Base-by-base conservation (phyloP, 106 monocot species). In the Dendrobium officinale region DNA sequence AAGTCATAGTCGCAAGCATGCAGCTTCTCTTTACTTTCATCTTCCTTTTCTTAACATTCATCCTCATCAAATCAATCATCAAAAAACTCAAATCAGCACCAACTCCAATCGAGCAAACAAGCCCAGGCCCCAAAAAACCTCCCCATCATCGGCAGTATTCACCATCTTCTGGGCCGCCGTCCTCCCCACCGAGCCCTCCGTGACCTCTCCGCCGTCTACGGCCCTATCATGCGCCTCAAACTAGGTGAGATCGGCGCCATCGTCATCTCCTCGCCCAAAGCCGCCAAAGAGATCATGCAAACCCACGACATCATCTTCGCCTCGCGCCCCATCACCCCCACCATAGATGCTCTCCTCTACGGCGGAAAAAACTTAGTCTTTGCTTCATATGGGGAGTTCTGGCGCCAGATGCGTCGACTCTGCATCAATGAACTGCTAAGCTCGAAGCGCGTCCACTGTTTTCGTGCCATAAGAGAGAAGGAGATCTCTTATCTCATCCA, bases 91-190 rank as follows among this genome's bases (percentile, higher is more conserved):
- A 2, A 51, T 51, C 13, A 51, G 13, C 51, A 13, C 51, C 13
- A 51, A 51, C 16, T 51, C 51, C 51, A 10, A 51, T 15, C 51
- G 2, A 15, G 13, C 51, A 13, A 10, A 13, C 51, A 51, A 51
- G 43, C 79, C 1, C 83, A 79, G 3, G 83, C 79, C n/a, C 79
- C 84, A 2, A 22, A 43, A 19, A 40, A 73, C 1, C 79, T 84
- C 66, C 84, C 84, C 15, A 27, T 84, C 47, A 41, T 84, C 73
- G 84, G 84, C 2, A 75, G 78, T 75, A 67, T 83, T 3, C 83
- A 83, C 79, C 83, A 15, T 29, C 42, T 83, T 0, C 17, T 31
- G 37, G 20, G 31, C 43, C 58, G 40, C 58, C 8, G 19, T 27
- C 13, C 33, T 24, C 73, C 79, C 0, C 78, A 83, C 59, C 73